Evolutionary conservation across 257 asterid species (phyloP).

Genomic region (Asclepias syriaca): DNA sequence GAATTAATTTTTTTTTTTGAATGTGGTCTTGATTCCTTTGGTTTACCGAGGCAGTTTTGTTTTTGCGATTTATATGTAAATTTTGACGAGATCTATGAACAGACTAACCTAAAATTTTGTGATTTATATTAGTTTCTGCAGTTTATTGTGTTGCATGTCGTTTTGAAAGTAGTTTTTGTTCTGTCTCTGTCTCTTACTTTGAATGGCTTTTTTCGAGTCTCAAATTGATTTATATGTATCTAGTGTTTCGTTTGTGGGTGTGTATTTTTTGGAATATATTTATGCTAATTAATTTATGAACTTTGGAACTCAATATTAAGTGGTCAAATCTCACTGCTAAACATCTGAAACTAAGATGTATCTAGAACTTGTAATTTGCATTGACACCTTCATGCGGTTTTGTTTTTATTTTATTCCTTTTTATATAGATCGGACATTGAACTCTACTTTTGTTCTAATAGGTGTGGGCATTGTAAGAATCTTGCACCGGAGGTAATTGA

Average conservation of each 20-base stretch:
- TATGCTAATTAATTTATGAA: not conserved
- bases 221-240: not conserved
- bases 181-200: not conserved
- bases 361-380: not conserved
- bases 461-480: conserved; percentile 20
- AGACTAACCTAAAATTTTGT: not conserved
- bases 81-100: not conserved
- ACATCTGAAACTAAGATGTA: not conserved
- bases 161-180: not conserved
- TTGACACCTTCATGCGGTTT: not conserved
- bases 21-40: not conserved
- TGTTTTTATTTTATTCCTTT: not conserved
- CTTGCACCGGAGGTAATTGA: conserved; percentile 24
- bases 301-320: not conserved
- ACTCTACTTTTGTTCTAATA: not conserved
- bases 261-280: not conserved
- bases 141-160: not conserved
- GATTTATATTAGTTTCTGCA: not conserved
- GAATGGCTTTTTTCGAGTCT: not conserved
- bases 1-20: not conserved
- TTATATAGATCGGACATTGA: not conserved
- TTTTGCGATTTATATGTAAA: not conserved
- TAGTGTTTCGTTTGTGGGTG: no score
- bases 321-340: not conserved
- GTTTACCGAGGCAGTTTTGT: not conserved